Evolutionary conservation across 148 eudicot genomes (phyloP).

Genomic region (Rhododendron vialii): DNA sequence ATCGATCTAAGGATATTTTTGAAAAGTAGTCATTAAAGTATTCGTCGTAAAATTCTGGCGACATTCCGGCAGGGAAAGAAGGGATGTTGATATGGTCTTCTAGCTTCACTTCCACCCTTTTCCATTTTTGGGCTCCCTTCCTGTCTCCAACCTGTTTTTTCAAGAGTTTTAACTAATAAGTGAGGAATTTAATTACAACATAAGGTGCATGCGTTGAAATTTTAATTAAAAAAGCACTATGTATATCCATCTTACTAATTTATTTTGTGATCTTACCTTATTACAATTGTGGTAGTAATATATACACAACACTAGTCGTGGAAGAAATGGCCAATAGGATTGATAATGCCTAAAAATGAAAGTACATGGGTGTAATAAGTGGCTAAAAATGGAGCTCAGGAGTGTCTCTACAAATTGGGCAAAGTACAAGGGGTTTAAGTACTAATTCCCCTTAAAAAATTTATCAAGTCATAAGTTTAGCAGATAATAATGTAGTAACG

Average conservation of each 20-base stretch:
- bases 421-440: too few relatives aligned
- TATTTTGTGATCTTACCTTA: neutral
- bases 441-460: too few relatives aligned
- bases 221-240: neutral
- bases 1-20: slow-evolving; percentile 40
- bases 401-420: too few relatives aligned
- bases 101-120: slow-evolving; percentile 56
- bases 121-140: slow-evolving; percentile 62
- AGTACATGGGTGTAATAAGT: too few relatives aligned
- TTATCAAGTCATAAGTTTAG: too few relatives aligned
- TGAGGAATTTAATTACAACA: neutral
- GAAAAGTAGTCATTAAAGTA: slow-evolving; percentile 49
- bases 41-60: slow-evolving; percentile 41
- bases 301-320: neutral
- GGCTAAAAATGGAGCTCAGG: too few relatives aligned
- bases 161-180: neutral
- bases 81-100: slow-evolving; percentile 53
- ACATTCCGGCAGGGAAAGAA: slow-evolving; percentile 27
- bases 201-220: neutral
- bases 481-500: too few relatives aligned
- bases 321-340: too few relatives aligned
- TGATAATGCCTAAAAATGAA: too few relatives aligned
- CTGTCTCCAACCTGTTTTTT: slow-evolving; percentile 50
- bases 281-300: neutral
- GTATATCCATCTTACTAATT: too few relatives aligned